Percentiles rank a stretch among this genome's conserved stretches.
phyloP scores from a whole-genome alignment of 169 alveolate species.

The Plasmodium vivax region DNA sequence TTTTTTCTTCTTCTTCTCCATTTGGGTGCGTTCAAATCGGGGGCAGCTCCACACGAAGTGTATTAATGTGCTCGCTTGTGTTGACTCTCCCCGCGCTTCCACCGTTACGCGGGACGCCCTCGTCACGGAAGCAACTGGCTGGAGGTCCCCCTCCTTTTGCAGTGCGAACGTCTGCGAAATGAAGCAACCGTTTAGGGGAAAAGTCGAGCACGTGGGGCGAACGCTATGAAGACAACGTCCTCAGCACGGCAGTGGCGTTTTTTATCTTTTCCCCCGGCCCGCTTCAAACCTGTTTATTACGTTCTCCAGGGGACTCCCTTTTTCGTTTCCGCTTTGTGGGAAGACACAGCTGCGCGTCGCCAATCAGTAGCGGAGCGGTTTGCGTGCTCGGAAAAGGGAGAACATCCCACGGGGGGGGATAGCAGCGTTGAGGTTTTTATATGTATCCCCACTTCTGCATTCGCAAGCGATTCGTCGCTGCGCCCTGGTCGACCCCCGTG shows the following conservation, averaged over 20 bases:
- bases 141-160: background rate
- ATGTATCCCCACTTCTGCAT: background rate
- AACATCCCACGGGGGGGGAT: background rate
- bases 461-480: background rate
- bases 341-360: background rate
- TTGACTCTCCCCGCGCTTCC: background rate
- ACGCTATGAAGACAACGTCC: background rate
- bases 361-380: background rate
- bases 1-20: conserved; percentile 48
- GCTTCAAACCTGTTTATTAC: background rate
- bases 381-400: background rate
- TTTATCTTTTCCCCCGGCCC: background rate
- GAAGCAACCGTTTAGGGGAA: background rate
- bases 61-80: too few species aligned
- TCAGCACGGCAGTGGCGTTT: background rate
- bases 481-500: background rate
- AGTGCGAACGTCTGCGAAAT: background rate
- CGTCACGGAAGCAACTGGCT: background rate
- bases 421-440: background rate
- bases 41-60: background rate
- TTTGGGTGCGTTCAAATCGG: background rate
- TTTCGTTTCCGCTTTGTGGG: background rate
- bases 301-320: background rate
- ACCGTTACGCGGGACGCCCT: background rate
- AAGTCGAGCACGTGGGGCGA: too few species aligned